Percentiles rank a stretch among this genome's conserved stretches.
Conservation (phyloP, 2,329 filamentous ascomycete species). For the Aspergillus transmontanensis region DNA sequence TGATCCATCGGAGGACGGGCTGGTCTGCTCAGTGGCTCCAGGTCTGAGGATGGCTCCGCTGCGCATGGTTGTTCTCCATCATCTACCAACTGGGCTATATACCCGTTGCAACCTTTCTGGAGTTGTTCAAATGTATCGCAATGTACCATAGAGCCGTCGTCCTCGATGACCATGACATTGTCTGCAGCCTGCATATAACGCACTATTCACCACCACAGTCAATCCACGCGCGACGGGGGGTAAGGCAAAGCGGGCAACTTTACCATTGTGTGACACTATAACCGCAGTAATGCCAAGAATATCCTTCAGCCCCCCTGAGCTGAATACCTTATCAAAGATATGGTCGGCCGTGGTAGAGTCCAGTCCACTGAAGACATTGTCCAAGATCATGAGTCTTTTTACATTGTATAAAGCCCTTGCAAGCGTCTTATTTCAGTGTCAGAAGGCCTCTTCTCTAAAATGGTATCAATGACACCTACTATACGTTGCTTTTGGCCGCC, state of each 20-base stretch:
- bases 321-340: not conserved
- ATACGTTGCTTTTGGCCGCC: not conserved
- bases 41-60: not conserved
- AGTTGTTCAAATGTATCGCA: not conserved
- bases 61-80: not conserved
- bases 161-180: not conserved
- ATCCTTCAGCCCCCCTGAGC: not conserved
- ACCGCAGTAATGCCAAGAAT: not conserved
- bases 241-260: not conserved
- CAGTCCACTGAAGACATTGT: not conserved
- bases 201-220: not conserved
- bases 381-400: not conserved
- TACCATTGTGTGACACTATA: not conserved
- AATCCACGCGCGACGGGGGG: not conserved
- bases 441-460: not conserved
- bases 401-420: not conserved
- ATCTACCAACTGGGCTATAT: not conserved
- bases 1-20: not conserved
- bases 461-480: not conserved
- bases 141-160: not conserved
- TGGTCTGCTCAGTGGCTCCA: not conserved
- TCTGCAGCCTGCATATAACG: not conserved
- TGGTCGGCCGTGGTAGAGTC: not conserved
- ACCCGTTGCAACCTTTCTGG: not conserved
- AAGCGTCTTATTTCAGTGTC: not conserved